Evolutionary conservation across 768 basidiomycete genomes (phyloP).

Genomic region (Tricholoma sp.): DNA sequence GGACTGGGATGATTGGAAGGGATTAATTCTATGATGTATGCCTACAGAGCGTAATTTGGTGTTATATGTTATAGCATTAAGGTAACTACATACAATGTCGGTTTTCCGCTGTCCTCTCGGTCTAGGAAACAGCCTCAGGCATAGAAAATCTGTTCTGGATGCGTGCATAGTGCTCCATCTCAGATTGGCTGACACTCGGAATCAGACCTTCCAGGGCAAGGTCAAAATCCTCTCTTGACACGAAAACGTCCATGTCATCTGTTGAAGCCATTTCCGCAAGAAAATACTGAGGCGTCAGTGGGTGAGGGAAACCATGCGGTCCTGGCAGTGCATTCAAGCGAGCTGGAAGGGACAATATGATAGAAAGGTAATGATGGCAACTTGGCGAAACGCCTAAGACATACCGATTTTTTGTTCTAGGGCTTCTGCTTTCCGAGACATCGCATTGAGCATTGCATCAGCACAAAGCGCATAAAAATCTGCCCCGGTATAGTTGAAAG

Average conservation of each 20-base stretch:
- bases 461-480: constrained; percentile 98
- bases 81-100: too few relatives aligned
- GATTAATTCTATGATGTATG: constrained; percentile 10
- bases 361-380: background rate
- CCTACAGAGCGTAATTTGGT: background rate
- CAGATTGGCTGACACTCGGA: constrained; percentile 79
- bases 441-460: constrained; percentile 93
- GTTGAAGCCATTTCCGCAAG: constrained; percentile 74
- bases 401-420: constrained; percentile 74
- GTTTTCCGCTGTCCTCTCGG: background rate
- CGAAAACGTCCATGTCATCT: constrained; percentile 70
- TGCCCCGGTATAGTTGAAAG: constrained; percentile 94
- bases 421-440: constrained; percentile 80
- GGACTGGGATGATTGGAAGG: constrained; percentile 68
- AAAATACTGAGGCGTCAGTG: constrained; percentile 86
- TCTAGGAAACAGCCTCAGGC: background rate
- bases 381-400: constrained; percentile 11
- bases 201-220: constrained; percentile 64
- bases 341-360: constrained; percentile 18
- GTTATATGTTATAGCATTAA: background rate
- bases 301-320: constrained; percentile 48
- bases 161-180: constrained; percentile 78
- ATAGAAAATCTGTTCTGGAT: constrained; percentile 67
- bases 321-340: constrained; percentile 43
- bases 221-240: constrained; percentile 72